phyloP scores from a whole-genome alignment of 2,329 filamentous ascomycete species.

The Ambrosiella beaveri region DNA sequence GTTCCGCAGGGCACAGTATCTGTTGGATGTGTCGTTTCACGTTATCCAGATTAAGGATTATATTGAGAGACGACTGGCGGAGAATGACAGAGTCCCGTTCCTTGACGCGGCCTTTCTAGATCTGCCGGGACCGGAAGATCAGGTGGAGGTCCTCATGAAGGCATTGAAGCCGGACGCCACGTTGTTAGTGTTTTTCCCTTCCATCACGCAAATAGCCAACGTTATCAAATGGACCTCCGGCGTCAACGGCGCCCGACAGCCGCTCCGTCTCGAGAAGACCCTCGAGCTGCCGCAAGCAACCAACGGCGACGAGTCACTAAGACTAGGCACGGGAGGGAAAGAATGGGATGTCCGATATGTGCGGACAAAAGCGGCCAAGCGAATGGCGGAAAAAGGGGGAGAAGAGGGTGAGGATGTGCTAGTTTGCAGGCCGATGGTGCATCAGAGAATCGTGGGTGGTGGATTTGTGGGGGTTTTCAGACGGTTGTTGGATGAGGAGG shows the following conservation, averaged over 20 bases:
- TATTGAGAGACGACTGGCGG: slow-evolving; percentile 24
- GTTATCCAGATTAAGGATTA: slow-evolving; percentile 48
- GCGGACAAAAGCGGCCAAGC: slow-evolving; percentile 11
- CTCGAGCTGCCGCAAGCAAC: slow-evolving; percentile 36
- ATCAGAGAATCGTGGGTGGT: slow-evolving; percentile 23
- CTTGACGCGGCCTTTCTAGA: slow-evolving; percentile 58
- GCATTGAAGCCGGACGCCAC: slow-evolving; percentile 47
- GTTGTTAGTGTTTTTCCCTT: slow-evolving; percentile 57
- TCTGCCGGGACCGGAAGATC: slow-evolving; percentile 43
- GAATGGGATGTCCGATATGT: slow-evolving; percentile 46
- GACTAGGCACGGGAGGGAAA: slow-evolving; percentile 31
- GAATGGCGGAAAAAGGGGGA: slow-evolving; percentile 11
- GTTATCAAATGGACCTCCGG: slow-evolving; percentile 31
- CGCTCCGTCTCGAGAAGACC: slow-evolving; percentile 35
- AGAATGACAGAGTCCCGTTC: slow-evolving; percentile 34
- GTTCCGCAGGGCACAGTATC: slow-evolving; percentile 55
- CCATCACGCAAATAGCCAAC: slow-evolving; percentile 58
- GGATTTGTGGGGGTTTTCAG: slow-evolving; percentile 26
- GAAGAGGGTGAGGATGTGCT: slow-evolving; percentile 18
- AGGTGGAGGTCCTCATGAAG: slow-evolving; percentile 29
- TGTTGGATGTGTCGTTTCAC: slow-evolving; percentile 56
- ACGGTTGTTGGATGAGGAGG: slow-evolving; percentile 17
- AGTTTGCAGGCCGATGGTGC: slow-evolving; percentile 27
- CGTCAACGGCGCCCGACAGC: slow-evolving; percentile 13
- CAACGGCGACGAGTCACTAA: slow-evolving; percentile 26